Conservation (phyloP, 164 flowering plant genomes). For the Berberis thunbergii region DNA sequence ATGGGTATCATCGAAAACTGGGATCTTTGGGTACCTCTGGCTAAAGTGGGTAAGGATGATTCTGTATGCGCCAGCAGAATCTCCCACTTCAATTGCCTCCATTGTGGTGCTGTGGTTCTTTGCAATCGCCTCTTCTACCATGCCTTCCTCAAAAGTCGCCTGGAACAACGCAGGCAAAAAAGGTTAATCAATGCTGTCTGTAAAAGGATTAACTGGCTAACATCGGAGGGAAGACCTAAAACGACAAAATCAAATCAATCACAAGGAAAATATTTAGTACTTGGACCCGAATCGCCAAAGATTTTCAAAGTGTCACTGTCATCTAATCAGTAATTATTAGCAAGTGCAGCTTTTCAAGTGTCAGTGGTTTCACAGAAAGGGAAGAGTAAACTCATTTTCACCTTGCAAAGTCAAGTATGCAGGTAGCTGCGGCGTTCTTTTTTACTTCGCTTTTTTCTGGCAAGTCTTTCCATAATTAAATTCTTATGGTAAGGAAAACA, state of each 20-base stretch:
- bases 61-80: slow-evolving; percentile 64
- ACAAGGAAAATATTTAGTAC: too few relatives aligned
- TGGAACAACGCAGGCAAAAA: slow-evolving; percentile 21
- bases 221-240: neutral
- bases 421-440: too few relatives aligned
- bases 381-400: too few relatives aligned
- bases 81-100: slow-evolving; percentile 86
- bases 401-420: too few relatives aligned
- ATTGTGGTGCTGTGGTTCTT: slow-evolving; percentile 92
- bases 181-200: neutral
- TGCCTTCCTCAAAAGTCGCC: slow-evolving; percentile 97
- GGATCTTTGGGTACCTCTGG: slow-evolving; percentile 95
- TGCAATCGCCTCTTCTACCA: slow-evolving; percentile 81
- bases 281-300: too few relatives aligned
- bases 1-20: slow-evolving; percentile 67
- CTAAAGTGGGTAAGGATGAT: slow-evolving; percentile 94
- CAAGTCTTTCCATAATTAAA: too few relatives aligned
- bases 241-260: neutral
- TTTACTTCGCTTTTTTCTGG: too few relatives aligned
- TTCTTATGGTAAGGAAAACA: too few relatives aligned
- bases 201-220: neutral
- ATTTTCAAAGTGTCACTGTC: too few relatives aligned
- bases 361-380: too few relatives aligned
- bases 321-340: too few relatives aligned
- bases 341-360: too few relatives aligned